Conservation (phyloP, 352 stramenopile genomes). For the Phytopythium cucurbitacearum region DNA sequence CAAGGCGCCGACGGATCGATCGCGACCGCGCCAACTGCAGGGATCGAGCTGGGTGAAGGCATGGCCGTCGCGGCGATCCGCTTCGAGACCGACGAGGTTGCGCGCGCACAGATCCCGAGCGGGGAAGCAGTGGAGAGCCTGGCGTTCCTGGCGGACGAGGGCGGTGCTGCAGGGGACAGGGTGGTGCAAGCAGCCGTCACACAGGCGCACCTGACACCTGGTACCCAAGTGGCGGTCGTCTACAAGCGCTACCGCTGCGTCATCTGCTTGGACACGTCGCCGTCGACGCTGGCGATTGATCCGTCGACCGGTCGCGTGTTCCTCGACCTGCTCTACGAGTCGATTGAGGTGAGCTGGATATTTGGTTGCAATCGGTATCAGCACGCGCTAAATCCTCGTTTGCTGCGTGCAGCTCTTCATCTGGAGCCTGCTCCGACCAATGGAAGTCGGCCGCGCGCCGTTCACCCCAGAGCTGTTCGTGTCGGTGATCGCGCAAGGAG, state of each 20-base stretch:
- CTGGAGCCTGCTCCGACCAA: constrained; percentile 50
- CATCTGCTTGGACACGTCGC: constrained; percentile 80
- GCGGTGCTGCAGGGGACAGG: neutral
- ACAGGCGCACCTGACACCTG: constrained; percentile 33
- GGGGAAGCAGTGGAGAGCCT: neutral
- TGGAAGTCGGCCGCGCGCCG: constrained; percentile 36
- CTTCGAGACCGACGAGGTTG: constrained; percentile 9
- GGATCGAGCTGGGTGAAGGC: constrained; percentile 59
- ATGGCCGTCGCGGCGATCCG: constrained; percentile 59
- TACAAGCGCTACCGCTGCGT: constrained; percentile 81
- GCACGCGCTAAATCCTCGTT: too few relatives aligned
- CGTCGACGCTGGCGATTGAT: constrained; percentile 82
- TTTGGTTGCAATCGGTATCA: neutral
- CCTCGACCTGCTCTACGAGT: constrained; percentile 78
- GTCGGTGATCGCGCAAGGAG: constrained; percentile 79
- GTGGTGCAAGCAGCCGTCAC: constrained; percentile 11
- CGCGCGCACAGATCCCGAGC: too few relatives aligned
- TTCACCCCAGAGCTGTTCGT: constrained; percentile 74
- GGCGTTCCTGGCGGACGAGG: constrained; percentile 3
- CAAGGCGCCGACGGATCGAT: constrained; percentile 1
- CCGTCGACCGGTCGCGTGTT: constrained; percentile 64
- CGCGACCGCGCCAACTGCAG: neutral
- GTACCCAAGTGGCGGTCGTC: constrained; percentile 46
- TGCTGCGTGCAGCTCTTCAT: constrained; percentile 56
- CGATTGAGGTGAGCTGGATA: constrained; percentile 35